These are phyloP conservation scores for Umbelopsis vinacea DNA, from an alignment of 192 early-diverging fungal species.

Conservation along the genomic window DNA sequence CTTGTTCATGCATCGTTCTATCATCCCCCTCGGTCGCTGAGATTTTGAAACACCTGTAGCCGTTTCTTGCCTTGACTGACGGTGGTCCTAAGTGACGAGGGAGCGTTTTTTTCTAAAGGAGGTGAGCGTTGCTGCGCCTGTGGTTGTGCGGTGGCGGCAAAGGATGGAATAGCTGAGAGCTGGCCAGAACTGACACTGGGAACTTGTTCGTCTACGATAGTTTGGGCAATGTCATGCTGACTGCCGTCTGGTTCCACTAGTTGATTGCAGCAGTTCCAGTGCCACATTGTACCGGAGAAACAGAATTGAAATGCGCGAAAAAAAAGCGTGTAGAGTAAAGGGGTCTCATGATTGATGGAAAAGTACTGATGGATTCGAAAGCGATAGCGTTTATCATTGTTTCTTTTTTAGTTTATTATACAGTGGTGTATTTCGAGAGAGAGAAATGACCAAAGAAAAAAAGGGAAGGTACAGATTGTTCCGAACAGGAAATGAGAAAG, in stretches of 20 bases:
- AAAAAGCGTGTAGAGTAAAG: background rate
- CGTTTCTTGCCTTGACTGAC: background rate
- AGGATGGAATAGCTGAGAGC: background rate
- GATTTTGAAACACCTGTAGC: conserved; percentile 2
- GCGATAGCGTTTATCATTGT: no score
- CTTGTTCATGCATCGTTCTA: no score
- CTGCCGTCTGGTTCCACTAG: conserved; percentile 3
- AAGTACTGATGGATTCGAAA: no score
- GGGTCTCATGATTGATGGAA: no score
- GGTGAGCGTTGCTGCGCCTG: background rate
- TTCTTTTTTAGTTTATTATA: no score
- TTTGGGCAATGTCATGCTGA: background rate
- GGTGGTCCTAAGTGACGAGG: background rate
- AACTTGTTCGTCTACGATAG: background rate
- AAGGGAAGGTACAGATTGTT: no score
- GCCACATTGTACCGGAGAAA: background rate
- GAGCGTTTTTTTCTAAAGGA: background rate
- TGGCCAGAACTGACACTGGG: background rate
- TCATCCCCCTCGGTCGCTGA: background rate
- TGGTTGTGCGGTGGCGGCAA: background rate
- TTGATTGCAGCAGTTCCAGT: background rate
- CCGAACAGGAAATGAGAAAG: background rate
- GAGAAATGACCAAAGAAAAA: no score
- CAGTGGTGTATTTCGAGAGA: no score
- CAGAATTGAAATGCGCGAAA: background rate